These are phyloP conservation scores for Blastomyces parvus DNA, from an alignment of 2,329 filamentous ascomycete genomes.

Conservation along the genomic window DNA sequence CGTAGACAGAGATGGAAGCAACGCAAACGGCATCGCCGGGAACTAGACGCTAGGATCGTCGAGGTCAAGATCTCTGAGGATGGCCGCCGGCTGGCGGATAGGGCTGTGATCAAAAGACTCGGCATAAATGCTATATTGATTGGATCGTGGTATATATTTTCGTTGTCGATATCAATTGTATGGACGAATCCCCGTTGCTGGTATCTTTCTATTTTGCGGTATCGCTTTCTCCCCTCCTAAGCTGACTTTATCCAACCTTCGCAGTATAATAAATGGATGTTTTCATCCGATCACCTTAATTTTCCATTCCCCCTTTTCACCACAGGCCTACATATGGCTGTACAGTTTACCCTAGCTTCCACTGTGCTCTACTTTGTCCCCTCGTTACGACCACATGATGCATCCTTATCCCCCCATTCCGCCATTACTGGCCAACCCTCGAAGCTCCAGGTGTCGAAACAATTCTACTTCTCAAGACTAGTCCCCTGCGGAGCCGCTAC, in stretches of 20 bases:
- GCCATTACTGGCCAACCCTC: slow-evolving; percentile 22
- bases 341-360: slow-evolving; percentile 75
- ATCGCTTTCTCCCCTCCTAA: slow-evolving; percentile 12
- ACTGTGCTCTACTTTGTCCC: slow-evolving; percentile 75
- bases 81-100: slow-evolving; percentile 60
- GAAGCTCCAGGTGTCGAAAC: slow-evolving; percentile 42
- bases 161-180: slow-evolving; percentile 83
- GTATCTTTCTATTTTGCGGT: not conserved
- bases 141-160: slow-evolving; percentile 82
- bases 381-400: slow-evolving; percentile 57
- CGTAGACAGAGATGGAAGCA: slow-evolving; percentile 53
- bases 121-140: slow-evolving; percentile 74
- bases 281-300: slow-evolving; percentile 71
- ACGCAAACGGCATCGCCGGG: slow-evolving; percentile 57
- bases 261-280: slow-evolving; percentile 99
- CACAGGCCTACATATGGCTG: slow-evolving; percentile 88
- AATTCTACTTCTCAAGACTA: slow-evolving; percentile 83
- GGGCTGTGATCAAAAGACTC: slow-evolving; percentile 58
- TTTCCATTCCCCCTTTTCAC: slow-evolving; percentile 95
- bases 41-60: slow-evolving; percentile 60
- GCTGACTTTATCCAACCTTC: slow-evolving; percentile 3
- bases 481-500: slow-evolving; percentile 88
- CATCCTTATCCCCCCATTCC: slow-evolving; percentile 22
- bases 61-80: slow-evolving; percentile 56
- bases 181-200: slow-evolving; percentile 28